Conservation (phyloP, 2,329 filamentous ascomycete species). For the Hypomyces rosellus region DNA sequence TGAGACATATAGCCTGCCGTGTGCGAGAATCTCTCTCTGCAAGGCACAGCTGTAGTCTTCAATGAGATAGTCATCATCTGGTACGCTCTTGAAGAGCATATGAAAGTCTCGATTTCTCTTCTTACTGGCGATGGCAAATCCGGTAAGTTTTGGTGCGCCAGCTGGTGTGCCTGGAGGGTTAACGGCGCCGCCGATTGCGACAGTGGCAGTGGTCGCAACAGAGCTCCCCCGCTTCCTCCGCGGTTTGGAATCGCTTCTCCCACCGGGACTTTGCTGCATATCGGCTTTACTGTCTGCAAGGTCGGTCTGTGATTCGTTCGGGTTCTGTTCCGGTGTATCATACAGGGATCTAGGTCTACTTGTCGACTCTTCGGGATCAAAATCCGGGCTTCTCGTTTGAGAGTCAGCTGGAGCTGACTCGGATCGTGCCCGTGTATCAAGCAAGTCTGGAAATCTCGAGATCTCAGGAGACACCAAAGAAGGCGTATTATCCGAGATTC, state of each 20-base stretch:
- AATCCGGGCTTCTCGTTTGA: conserved; percentile 21
- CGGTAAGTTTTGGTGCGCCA: conserved; percentile 68
- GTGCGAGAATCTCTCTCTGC: conserved; percentile 90
- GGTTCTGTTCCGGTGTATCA: conserved; percentile 53
- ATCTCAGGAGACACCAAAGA: conserved; percentile 49
- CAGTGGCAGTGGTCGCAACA: conserved; percentile 56
- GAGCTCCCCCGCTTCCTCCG: conserved; percentile 81
- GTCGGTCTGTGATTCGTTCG: conserved; percentile 58
- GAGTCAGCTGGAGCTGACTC: conserved; percentile 53
- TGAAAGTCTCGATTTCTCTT: conserved; percentile 97
- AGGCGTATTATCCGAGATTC: conserved; percentile 58
- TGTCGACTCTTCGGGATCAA: conserved; percentile 26
- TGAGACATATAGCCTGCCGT: conserved; percentile 90
- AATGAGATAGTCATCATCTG: conserved; percentile 95
- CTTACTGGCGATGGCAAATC: conserved; percentile 92
- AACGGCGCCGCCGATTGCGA: conserved; percentile 67
- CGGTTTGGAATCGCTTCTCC: conserved; percentile 54
- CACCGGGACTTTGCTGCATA: conserved; percentile 59
- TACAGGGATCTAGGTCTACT: conserved; percentile 45
- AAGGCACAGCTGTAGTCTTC: conserved; percentile 97
- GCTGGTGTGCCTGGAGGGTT: conserved; percentile 35
- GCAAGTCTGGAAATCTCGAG: conserved; percentile 46
- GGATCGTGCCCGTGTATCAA: conserved; percentile 45
- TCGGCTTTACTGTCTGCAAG: conserved; percentile 57
- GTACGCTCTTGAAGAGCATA: conserved; percentile 87